These are phyloP conservation scores for Spinacia oleracea DNA, from an alignment of 179 eudicot species.

Conservation along the genomic window DNA sequence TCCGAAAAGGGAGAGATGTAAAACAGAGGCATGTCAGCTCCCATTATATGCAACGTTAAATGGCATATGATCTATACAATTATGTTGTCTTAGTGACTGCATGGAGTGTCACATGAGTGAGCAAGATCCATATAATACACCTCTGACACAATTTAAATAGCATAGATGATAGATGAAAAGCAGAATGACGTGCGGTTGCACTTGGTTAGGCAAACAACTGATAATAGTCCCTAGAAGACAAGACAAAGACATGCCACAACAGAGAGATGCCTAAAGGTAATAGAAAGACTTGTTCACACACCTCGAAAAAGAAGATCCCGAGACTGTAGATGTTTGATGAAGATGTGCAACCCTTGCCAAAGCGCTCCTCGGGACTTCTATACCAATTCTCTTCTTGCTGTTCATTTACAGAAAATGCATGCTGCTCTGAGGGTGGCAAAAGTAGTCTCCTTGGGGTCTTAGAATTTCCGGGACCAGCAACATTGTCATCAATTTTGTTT, in stretches of 20 bases:
- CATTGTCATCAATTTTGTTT: slow-evolving; percentile 29
- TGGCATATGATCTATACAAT: not conserved
- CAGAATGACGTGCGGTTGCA: not conserved
- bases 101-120: too few species aligned
- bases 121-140: too few species aligned
- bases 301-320: slow-evolving; percentile 93
- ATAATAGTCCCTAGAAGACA: not conserved
- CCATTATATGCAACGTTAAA: slow-evolving; percentile 1
- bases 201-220: not conserved
- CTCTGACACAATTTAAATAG: slow-evolving; percentile 9
- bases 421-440: slow-evolving; percentile 27
- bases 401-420: slow-evolving; percentile 38
- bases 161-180: not conserved
- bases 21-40: not conserved
- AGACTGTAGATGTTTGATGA: slow-evolving; percentile 81
- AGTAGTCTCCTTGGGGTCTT: slow-evolving; percentile 31
- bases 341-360: slow-evolving; percentile 52
- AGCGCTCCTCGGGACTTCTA: slow-evolving; percentile 73
- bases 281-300: slow-evolving; percentile 26
- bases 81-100: not conserved
- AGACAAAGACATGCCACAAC: slow-evolving; percentile 7
- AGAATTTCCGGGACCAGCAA: slow-evolving; percentile 38
- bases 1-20: not conserved
- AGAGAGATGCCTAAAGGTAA: not conserved
- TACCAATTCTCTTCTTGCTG: slow-evolving; percentile 83